Conservation (phyloP, 139 green algal genomes). For the Tetradesmus obliquus region DNA sequence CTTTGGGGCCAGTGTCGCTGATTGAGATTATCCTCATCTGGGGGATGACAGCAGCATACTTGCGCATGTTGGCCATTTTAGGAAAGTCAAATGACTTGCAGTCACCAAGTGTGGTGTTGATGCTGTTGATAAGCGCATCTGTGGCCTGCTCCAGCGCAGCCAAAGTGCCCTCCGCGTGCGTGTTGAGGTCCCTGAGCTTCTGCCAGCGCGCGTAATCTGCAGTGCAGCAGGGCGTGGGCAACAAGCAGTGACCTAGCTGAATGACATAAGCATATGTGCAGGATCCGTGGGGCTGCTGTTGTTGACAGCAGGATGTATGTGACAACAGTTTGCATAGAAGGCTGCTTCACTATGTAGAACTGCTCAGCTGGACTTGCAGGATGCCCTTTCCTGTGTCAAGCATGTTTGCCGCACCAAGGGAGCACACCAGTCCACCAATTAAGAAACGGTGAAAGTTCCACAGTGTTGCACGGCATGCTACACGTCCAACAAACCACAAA, state of each 20-base stretch:
- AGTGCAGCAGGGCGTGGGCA: too few species aligned
- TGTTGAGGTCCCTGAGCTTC: not conserved
- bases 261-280: too few species aligned
- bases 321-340: too few species aligned
- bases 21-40: not conserved
- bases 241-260: too few species aligned
- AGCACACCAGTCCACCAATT: too few species aligned
- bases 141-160: not conserved
- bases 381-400: not conserved
- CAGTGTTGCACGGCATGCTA: too few species aligned
- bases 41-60: not conserved
- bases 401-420: too few species aligned
- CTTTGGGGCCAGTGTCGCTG: not conserved
- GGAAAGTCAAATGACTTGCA: not conserved
- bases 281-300: too few species aligned
- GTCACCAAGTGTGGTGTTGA: not conserved
- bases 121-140: not conserved
- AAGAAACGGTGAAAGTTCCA: not conserved
- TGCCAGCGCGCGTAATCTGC: constrained; percentile 5
- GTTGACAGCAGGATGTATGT: too few species aligned
- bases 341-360: too few species aligned
- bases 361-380: too few species aligned
- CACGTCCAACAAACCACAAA: too few species aligned
- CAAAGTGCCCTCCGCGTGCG: not conserved
- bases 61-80: constrained; percentile 11